Evolutionary conservation across 352 stramenopile species (phyloP), one percentile per base, ranked within the genome.

Genomic region (Globisporangium heterothallicum): DNA sequence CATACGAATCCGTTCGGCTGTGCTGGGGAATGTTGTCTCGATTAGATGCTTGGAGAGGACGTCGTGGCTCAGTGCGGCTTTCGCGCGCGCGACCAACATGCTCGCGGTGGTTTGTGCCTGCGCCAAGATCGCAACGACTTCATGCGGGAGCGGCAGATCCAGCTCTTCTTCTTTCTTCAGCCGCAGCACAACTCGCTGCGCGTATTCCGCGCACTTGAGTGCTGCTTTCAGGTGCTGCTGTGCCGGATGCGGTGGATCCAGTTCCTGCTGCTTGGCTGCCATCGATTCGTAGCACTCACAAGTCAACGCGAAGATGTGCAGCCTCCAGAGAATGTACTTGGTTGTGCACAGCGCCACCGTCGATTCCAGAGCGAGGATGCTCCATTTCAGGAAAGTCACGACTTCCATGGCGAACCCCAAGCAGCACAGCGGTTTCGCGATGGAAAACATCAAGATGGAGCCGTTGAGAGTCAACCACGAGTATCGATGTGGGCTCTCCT

Each of bases 151-250:
- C 6, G 79, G 82, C 24, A 81, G 34, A 35, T 93, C 79, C 9
- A 89, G 63, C 46, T 89, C 82, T 66, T 91, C 82, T 63, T 91
- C 82, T 26, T 84, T 86, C 14, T 72, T 65, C 2, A 93, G 48
- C 6, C 66, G 64, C 14, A 70, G 48, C 7, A 89, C 79, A 4
- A 42, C 27, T 42, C 61, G 50, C 0, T 71, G 57, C 0, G 74
- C 68, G 25, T 72, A 66, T 26, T 73, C 58, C n/a, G 76, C 74
- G 32, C 78, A 86, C 4, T 59, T 53, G 9, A 70, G 25, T 14
- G 72, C 66, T 0, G 76, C 67, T 24, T 81, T 77, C 2, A 52
- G 63, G 29, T n/a, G 3, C 29, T 4, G 50, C 41, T 26, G 45
- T n/a, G n/a, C n/a, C n/a, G n/a, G n/a, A n/a, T n/a, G n/a, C n/a